phyloP scores from a whole-genome alignment of 352 stramenopile genomes.

The Pythium aristosporum region DNA sequence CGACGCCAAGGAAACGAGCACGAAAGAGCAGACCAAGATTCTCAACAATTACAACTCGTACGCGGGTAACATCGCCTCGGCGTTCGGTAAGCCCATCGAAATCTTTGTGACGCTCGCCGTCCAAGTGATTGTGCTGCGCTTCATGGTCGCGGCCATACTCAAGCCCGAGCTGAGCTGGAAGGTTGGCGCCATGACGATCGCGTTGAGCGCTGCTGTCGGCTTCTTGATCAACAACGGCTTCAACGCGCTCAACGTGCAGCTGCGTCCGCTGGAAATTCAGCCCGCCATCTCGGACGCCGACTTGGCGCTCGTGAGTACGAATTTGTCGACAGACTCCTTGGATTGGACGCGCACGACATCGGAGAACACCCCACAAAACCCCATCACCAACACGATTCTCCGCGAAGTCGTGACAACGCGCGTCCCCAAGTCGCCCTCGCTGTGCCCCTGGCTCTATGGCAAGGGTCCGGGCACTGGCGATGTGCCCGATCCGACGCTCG shows the following conservation, averaged over 20 bases:
- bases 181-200: neutral
- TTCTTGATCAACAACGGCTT: constrained; percentile 15
- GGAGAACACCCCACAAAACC: neutral
- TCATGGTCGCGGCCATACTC: no score
- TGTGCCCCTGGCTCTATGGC: neutral
- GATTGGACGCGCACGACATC: neutral
- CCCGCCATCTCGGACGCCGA: neutral
- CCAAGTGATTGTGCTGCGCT: no score
- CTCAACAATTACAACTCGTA: no score
- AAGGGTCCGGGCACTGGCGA: neutral
- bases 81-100: no score
- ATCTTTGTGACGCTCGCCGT: no score
- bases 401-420: neutral
- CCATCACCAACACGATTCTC: constrained; percentile 11
- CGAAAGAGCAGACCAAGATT: no score
- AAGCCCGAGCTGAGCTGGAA: neutral
- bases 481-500: neutral
- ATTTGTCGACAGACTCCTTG: neutral
- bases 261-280: neutral
- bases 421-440: neutral
- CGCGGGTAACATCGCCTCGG: no score
- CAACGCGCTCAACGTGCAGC: constrained; percentile 10
- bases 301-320: neutral
- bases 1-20: no score
- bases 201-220: neutral